Evolutionary conservation across 352 stramenopile genomes (phyloP), one percentile per base, ranked within the genome.

Genomic region (Achlya hypogyna): DNA sequence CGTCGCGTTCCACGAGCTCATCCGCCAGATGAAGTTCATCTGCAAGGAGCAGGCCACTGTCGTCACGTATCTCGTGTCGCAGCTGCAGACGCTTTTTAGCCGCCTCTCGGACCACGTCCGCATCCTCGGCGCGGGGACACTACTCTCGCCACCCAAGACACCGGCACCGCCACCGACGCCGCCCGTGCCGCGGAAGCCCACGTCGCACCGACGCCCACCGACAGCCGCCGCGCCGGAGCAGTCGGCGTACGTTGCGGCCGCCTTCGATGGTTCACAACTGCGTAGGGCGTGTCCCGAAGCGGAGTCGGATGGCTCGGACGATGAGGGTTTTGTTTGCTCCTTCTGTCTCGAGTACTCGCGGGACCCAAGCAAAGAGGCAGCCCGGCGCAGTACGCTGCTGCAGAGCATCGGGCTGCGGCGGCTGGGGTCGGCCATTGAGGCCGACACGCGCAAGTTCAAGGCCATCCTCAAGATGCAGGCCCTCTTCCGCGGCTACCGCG

Each of bases 1-100:
- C 23, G 25, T 88, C 31, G 88, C 81, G 54, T 93, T 89, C 63
- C 79, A 88, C 58, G 84, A 93, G 65, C 71, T 93, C 25, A 79
- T 73, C 25, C 77, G 82, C 2, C 84, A 93, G 60, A 85, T 90
- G 58, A 80, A 82, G 60, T 91, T 70, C 51, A 86, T 89, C 60
- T 91, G 82, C 66, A 81, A 77, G 47, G 84, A 93, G 70, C 84
- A 93, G 59, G 87, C 81, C 62, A 38, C 40, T 10, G 2, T 64
- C 18, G 32, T 64, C 32, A 45, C 38, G n/a, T 45, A 45, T 18
- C 38, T 45, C 38, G 38, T 45, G 12, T 45, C 38, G 38, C 38
- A 45, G 6, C 14, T 45, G 38, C 38, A 45, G 38, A n/a, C 38
- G 38, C 38, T 45, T 45, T 45, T 45, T 18, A 18, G 14, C 2